Conservation (phyloP, 164 flowering plant species). For the Litsea cubeba region DNA sequence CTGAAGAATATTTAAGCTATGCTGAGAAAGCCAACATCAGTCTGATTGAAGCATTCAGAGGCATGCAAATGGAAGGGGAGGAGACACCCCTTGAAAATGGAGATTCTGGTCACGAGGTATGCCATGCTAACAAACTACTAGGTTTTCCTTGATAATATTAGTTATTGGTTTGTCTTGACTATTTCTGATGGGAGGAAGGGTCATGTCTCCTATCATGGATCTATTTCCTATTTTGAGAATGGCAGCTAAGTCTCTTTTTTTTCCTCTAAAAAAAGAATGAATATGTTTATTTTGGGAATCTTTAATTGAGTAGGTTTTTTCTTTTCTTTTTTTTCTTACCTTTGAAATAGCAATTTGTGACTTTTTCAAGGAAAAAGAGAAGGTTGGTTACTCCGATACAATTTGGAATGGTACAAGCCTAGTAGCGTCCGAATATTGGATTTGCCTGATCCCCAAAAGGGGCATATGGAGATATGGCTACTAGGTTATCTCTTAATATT, state of each 20-base stretch:
- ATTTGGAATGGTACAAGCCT: not conserved
- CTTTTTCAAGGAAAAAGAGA: not conserved
- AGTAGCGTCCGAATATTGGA: not conserved
- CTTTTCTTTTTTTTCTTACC: not conserved
- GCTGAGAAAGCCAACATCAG: slow-evolving; percentile 38
- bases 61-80: slow-evolving; percentile 43
- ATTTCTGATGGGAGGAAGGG: not conserved
- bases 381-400: not conserved
- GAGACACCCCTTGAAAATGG: slow-evolving; percentile 47
- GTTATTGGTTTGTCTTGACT: not conserved
- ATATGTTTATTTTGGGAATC: not conserved
- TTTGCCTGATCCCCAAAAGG: not conserved
- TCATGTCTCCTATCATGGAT: not conserved
- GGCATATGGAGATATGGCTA: too few species aligned
- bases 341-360: not conserved
- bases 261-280: not conserved
- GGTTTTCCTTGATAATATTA: not conserved
- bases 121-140: not conserved
- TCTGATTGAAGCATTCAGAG: slow-evolving; percentile 55
- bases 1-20: slow-evolving; percentile 36
- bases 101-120: slow-evolving; percentile 43
- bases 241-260: not conserved
- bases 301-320: not conserved
- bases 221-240: not conserved
- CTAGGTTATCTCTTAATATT: not conserved